Evolutionary conservation across 352 stramenopile species (phyloP).

Genomic region (Pythium scleroteichum): DNA sequence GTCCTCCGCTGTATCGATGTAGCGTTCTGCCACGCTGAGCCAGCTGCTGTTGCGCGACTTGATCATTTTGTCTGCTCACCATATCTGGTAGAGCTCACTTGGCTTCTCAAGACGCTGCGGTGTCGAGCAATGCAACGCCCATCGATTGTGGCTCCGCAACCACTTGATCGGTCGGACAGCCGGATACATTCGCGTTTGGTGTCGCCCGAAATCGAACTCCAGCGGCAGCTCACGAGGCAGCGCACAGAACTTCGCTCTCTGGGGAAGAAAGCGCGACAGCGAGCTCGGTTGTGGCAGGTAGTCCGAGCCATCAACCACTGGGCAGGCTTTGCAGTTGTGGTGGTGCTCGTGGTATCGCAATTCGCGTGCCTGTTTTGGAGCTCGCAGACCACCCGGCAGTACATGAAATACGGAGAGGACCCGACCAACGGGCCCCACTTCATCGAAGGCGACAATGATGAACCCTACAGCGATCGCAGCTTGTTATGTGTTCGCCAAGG

Average conservation of each 20-base stretch:
- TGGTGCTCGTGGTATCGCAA: slow-evolving; percentile 14
- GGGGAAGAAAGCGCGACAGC: background rate
- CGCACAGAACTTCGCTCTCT: slow-evolving; percentile 3
- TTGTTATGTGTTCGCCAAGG: slow-evolving; percentile 46
- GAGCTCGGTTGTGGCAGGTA: background rate
- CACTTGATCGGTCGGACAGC: background rate
- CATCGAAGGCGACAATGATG: slow-evolving; percentile 42
- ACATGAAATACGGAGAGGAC: slow-evolving; percentile 24
- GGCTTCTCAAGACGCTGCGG: no score
- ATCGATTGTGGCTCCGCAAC: background rate
- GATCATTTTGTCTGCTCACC: no score
- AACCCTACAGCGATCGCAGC: slow-evolving; percentile 46
- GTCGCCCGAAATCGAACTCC: background rate
- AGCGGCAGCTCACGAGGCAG: slow-evolving; percentile 6
- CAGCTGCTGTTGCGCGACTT: no score
- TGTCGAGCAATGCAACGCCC: background rate
- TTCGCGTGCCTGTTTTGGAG: slow-evolving; percentile 37
- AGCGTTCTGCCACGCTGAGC: no score
- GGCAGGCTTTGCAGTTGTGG: slow-evolving; percentile 9
- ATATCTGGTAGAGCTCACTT: no score
- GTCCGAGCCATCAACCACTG: slow-evolving; percentile 13
- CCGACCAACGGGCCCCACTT: slow-evolving; percentile 9
- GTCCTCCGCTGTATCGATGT: no score
- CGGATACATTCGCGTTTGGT: background rate
- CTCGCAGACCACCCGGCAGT: slow-evolving; percentile 26